phyloP scores from a whole-genome alignment of 768 basidiomycete species.

The Boletus subparvulus region DNA sequence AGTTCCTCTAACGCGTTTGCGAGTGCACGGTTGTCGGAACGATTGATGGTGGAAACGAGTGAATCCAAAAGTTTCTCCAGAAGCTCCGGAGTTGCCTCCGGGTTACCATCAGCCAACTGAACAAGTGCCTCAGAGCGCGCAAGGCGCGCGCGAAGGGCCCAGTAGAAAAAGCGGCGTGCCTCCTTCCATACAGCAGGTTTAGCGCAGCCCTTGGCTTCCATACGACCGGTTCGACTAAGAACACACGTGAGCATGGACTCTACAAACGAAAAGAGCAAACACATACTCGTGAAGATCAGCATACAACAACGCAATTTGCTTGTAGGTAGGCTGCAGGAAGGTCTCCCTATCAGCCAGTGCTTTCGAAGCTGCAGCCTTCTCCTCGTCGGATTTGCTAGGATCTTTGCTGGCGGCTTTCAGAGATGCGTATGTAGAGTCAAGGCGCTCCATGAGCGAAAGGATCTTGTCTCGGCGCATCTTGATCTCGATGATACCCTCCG shows the following conservation, averaged over 20 bases:
- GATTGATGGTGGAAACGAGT: constrained; percentile 54
- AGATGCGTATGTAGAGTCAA: constrained; percentile 79
- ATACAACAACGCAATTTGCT: constrained; percentile 90
- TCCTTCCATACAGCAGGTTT: constrained; percentile 85
- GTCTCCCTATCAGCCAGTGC: constrained; percentile 76
- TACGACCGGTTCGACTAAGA: constrained; percentile 83
- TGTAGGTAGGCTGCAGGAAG: constrained; percentile 84
- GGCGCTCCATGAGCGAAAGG: constrained; percentile 84
- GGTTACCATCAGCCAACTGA: constrained; percentile 67
- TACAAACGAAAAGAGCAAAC: neutral
- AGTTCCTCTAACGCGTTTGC: constrained; percentile 70
- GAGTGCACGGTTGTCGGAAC: constrained; percentile 53
- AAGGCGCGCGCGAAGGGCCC: constrained; percentile 83
- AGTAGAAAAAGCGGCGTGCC: constrained; percentile 89
- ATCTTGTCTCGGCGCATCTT: constrained; percentile 97
- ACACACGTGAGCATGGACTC: constrained; percentile 4
- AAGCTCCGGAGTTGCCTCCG: constrained; percentile 66
- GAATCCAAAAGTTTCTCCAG: constrained; percentile 62
- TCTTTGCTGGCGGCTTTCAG: constrained; percentile 84
- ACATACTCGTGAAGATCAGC: constrained; percentile 95
- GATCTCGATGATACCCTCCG: constrained; percentile 97
- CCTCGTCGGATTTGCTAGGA: constrained; percentile 65
- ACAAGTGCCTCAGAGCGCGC: constrained; percentile 65
- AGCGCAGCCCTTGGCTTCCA: constrained; percentile 97
- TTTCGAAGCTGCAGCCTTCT: constrained; percentile 67